phyloP scores from a whole-genome alignment of 805 yeast genomes.

The Starmerella asiatica region DNA sequence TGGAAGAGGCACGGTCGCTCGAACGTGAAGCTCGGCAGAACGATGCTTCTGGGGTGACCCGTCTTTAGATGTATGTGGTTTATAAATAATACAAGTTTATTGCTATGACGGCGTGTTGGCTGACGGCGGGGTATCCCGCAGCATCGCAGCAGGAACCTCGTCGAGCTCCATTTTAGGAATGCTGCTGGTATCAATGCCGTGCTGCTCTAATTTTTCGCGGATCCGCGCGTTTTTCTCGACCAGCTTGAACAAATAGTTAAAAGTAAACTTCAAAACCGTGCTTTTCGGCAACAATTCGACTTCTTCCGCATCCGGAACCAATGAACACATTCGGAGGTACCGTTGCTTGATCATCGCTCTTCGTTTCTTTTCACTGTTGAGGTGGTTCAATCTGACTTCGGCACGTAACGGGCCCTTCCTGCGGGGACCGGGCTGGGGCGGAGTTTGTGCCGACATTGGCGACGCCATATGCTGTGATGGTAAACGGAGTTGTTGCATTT shows the following conservation, averaged over 20 bases:
- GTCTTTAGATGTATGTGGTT: no score
- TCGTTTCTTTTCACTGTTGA: slow-evolving; percentile 30
- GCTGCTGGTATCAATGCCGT: slow-evolving; percentile 16
- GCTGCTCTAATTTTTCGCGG: slow-evolving; percentile 16
- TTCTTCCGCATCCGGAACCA: slow-evolving; percentile 25
- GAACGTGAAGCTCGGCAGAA: slow-evolving; percentile 48
- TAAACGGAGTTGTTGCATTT: no score
- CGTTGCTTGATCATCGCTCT: slow-evolving; percentile 29
- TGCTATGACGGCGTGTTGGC: no score
- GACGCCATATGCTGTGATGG: no score
- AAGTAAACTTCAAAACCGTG: slow-evolving; percentile 21
- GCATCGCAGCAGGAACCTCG: background rate
- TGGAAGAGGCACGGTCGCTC: slow-evolving; percentile 77
- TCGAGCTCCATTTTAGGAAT: slow-evolving; percentile 7
- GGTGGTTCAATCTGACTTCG: slow-evolving; percentile 26
- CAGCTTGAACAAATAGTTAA: slow-evolving; percentile 20
- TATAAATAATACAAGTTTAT: no score
- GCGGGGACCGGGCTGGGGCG: no score
- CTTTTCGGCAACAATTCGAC: slow-evolving; percentile 21
- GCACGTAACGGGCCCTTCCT: background rate
- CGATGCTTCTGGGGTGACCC: background rate
- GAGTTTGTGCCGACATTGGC: no score
- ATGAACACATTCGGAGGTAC: slow-evolving; percentile 27
- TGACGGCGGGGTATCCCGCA: no score
- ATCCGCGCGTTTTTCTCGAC: slow-evolving; percentile 21